Base-by-base conservation (phyloP, 2,329 filamentous ascomycete genomes). In the Penicillium sp. region DNA sequence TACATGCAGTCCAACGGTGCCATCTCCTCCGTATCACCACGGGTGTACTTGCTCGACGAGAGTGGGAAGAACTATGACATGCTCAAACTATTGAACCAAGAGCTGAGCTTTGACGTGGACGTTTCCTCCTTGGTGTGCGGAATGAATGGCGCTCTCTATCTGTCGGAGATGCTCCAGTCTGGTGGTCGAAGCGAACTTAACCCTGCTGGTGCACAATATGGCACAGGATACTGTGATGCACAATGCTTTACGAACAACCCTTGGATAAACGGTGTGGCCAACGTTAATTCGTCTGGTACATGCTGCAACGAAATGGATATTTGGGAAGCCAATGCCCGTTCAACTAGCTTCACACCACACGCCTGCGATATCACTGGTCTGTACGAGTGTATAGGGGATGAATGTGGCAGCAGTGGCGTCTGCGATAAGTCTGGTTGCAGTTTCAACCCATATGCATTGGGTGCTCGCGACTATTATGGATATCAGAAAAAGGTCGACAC, bases 21-120 rank as follows among this genome's bases (percentile, higher is more conserved):
- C 8, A 60, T 73, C 6, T 73, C 70, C 45, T 64, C 76, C 26
- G 73, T 75, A 26, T 77, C 84, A 54, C 83, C 88, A 59, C 78
- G 70, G 6, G 70, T 71, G 2, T 87, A 87, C 43, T 89, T 89
- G 71, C 81, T 90, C 54, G 83, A 89, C 75, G 83, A 83, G 67
- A 76, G 79, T 52, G 82, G 85, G 57, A 79, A 80, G 67, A 83
- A 83, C 59, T 90, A 90, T 75, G 79, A 88, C 75, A 81, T 83
- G 74, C 85, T 90, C 72, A 80, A 83, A 46, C 80, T 89, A 54
- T 79, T 85, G 46, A 85, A 85, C 74, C 83, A 88, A 71, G 88
- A 90, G 73, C 85, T 90, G 75, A 86, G 85, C 51, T 90, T 90
- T 65, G 87, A 89, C 58, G 87, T 89, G 25, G 87, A 91, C 72